Conservation (phyloP, 2,329 filamentous ascomycete genomes). For the Pseudogymnoascus sp. region DNA sequence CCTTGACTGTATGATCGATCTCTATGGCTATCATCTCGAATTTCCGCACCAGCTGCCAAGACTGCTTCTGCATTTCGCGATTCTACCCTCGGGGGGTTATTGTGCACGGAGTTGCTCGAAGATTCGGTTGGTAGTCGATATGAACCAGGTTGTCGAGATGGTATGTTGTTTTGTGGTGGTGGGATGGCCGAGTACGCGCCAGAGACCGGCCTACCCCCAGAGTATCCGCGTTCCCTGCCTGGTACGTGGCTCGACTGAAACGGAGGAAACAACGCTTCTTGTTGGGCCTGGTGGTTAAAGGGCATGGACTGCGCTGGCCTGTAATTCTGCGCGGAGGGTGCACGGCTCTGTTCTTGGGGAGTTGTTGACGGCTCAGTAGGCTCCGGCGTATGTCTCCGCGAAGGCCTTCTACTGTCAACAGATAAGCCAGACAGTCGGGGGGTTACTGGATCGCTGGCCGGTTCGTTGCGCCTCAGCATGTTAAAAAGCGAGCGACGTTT, state of each 20-base stretch:
- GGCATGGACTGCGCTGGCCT: slow-evolving; percentile 33
- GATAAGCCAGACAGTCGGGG: slow-evolving; percentile 9
- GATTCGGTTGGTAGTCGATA: slow-evolving; percentile 52
- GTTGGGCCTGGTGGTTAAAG: slow-evolving; percentile 35
- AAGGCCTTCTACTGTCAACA: neutral
- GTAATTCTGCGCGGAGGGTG: slow-evolving; percentile 28
- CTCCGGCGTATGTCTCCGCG: slow-evolving; percentile 13
- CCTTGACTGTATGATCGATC: slow-evolving; percentile 59
- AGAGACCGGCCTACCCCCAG: slow-evolving; percentile 37
- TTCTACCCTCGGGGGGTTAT: slow-evolving; percentile 49
- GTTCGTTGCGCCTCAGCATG: slow-evolving; percentile 26
- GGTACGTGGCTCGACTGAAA: slow-evolving; percentile 36
- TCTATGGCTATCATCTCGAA: slow-evolving; percentile 60
- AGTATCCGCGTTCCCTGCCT: slow-evolving; percentile 28
- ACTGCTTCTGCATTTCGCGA: slow-evolving; percentile 52
- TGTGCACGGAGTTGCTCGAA: slow-evolving; percentile 46
- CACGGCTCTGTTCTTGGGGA: slow-evolving; percentile 21
- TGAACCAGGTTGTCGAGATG: slow-evolving; percentile 31
- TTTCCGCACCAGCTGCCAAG: slow-evolving; percentile 52
- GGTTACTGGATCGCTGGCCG: slow-evolving; percentile 17
- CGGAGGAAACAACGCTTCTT: slow-evolving; percentile 32
- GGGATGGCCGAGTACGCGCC: slow-evolving; percentile 35
- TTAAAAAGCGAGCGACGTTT: slow-evolving; percentile 28
- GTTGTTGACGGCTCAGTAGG: slow-evolving; percentile 22
- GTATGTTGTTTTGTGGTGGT: slow-evolving; percentile 32